A percentile compares a stretch with the other conserved stretches of the same genome.
These are phyloP conservation scores for Phalaenopsis hybrid DNA, from an alignment of 116 monocot species.

Conservation along the genomic window DNA sequence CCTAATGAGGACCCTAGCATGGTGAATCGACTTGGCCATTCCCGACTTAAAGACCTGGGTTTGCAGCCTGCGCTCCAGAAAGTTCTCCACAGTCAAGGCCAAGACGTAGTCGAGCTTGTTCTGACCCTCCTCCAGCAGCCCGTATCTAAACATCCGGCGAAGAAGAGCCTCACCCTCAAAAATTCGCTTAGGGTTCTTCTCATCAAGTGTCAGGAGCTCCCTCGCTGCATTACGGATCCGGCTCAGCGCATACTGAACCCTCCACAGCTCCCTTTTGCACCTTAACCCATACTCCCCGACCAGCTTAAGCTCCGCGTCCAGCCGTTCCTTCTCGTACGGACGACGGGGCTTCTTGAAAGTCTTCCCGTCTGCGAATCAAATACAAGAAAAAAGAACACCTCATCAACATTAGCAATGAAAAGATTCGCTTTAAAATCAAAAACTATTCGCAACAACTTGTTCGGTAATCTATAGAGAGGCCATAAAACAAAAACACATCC, in stretches of 20 bases:
- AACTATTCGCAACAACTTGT: too few relatives aligned
- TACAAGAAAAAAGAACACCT: background rate
- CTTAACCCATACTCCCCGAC: constrained; percentile 66
- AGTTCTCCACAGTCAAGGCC: constrained; percentile 59
- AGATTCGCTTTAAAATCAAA: too few relatives aligned
- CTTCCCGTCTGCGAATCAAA: constrained; percentile 31
- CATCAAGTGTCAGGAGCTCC: constrained; percentile 58
- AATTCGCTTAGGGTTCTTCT: constrained; percentile 52
- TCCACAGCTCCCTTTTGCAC: constrained; percentile 60
- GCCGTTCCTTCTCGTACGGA: constrained; percentile 60
- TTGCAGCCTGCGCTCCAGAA: constrained; percentile 58
- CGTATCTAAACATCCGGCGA: constrained; percentile 56
- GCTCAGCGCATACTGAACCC: constrained; percentile 63
- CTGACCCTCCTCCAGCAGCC: constrained; percentile 56
- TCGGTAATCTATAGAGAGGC: too few relatives aligned
- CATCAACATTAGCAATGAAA: too few relatives aligned
- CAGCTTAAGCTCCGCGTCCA: constrained; percentile 57
- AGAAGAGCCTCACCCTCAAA: constrained; percentile 68
- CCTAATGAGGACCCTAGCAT: constrained; percentile 58
- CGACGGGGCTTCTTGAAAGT: constrained; percentile 58
- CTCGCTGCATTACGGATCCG: constrained; percentile 62
- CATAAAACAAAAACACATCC: too few relatives aligned
- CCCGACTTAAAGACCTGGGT: constrained; percentile 64
- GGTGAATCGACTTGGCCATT: constrained; percentile 71
- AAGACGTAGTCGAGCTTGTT: constrained; percentile 68